Conservation (phyloP, 352 stramenopile genomes). For the Pilasporangium apinafurcum region DNA sequence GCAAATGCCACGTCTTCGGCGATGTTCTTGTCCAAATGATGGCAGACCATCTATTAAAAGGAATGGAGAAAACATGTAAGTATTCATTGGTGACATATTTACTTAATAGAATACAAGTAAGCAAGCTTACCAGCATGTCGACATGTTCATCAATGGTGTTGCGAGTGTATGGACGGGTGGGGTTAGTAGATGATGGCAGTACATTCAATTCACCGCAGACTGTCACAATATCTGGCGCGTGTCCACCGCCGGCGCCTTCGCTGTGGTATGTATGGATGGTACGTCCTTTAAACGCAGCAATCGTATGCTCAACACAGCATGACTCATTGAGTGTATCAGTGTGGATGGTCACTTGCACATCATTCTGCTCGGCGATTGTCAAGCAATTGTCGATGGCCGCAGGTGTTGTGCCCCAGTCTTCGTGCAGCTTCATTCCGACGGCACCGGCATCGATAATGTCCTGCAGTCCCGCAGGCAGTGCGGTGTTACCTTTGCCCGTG, state of each 20-base stretch:
- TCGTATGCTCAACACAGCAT: conserved; percentile 92
- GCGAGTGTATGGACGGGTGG: conserved; percentile 92
- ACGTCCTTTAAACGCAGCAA: conserved; percentile 92
- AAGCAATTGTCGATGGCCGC: conserved; percentile 93
- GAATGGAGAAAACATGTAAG: no score
- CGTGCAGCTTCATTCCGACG: conserved; percentile 95
- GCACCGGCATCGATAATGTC: conserved; percentile 90
- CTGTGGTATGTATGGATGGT: conserved; percentile 98
- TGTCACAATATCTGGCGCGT: conserved; percentile 97
- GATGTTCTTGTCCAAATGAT: conserved; percentile 95
- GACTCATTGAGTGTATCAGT: conserved; percentile 98
- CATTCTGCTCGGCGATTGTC: conserved; percentile 85
- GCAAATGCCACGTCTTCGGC: conserved; percentile 97
- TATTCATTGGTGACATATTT: no score
- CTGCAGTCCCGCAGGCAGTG: conserved; percentile 74
- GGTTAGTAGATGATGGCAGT: conserved; percentile 95
- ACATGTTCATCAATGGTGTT: conserved; percentile 99
- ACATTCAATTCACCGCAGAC: conserved; percentile 93
- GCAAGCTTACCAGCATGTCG: conserved; percentile 89
- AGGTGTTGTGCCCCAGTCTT: conserved; percentile 97
- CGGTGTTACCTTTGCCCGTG: conserved; percentile 95
- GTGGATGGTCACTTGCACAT: conserved; percentile 96
- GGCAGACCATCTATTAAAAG: conserved; percentile 91
- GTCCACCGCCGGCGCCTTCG: conserved; percentile 90
- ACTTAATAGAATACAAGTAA: not conserved